Evolutionary conservation across 257 asterid genomes (phyloP).

Genomic region (Nicotiana tomentosiformis): DNA sequence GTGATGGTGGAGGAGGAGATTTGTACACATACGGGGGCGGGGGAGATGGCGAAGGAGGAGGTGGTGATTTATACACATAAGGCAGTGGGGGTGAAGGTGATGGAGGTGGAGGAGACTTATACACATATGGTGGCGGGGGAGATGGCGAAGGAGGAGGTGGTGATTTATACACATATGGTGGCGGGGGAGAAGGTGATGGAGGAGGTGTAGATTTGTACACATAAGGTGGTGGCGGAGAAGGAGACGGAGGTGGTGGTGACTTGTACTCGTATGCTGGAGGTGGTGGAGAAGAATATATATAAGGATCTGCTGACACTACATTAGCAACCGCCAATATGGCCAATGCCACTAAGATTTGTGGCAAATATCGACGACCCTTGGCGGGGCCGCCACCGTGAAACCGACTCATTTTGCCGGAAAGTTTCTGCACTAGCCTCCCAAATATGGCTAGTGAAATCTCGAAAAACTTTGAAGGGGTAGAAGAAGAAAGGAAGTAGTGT

Average conservation of each 20-base stretch:
- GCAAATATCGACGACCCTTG: background rate
- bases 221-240: background rate
- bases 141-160: no score
- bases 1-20: no score
- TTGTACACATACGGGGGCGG: no score
- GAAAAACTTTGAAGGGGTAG: background rate
- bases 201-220: background rate
- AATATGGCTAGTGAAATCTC: background rate
- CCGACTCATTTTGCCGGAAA: background rate
- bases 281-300: background rate
- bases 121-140: no score
- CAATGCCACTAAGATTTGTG: constrained; percentile 3
- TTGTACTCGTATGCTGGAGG: background rate
- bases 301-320: background rate
- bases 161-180: no score
- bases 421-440: background rate
- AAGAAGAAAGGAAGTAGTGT: background rate
- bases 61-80: background rate
- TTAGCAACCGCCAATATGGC: background rate
- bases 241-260: background rate
- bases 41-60: background rate
- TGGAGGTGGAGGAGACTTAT: no score
- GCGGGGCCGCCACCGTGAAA: background rate
- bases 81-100: no score
- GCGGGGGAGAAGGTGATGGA: no score